Conservation (phyloP, 768 basidiomycete genomes). For the Cubamyces sp. region DNA sequence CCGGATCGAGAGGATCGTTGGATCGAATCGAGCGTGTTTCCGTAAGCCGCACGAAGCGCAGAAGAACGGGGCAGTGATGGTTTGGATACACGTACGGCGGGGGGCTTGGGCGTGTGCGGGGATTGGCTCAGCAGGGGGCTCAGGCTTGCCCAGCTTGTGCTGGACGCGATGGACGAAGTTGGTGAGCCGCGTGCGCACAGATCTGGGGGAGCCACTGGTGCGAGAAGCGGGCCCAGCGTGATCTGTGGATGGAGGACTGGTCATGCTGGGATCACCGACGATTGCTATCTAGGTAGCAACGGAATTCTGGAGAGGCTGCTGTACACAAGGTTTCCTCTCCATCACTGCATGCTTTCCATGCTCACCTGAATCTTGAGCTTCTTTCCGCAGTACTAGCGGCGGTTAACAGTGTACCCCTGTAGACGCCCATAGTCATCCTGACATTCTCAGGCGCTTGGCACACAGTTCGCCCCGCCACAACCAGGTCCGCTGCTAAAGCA, state of each 20-base stretch:
- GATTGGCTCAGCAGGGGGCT: constrained; percentile 2
- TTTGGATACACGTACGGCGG: constrained; percentile 16
- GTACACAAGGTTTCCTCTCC: not conserved
- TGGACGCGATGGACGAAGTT: constrained; percentile 26
- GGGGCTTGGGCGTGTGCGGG: not conserved
- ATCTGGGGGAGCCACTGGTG: not conserved
- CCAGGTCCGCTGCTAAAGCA: not conserved
- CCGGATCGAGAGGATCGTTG: constrained; percentile 6
- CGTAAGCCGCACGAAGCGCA: constrained; percentile 3
- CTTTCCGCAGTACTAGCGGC: not conserved
- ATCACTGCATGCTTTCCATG: no score
- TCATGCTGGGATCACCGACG: constrained; percentile 11
- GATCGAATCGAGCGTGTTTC: constrained; percentile 5
- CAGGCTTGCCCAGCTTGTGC: constrained; percentile 18
- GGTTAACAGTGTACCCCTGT: not conserved
- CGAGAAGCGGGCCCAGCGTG: constrained; percentile 7
- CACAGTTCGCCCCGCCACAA: not conserved
- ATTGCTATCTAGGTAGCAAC: constrained; percentile 13
- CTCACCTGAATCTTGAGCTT: no score
- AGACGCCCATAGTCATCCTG: constrained; percentile 5
- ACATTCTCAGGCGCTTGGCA: not conserved
- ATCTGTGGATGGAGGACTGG: constrained; percentile 5
- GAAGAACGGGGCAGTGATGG: not conserved
- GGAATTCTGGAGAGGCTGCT: not conserved
- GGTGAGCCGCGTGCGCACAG: constrained; percentile 22